These are phyloP conservation scores for Lentinula novae-zelandiae DNA, from an alignment of 1,284 basidiomycete genomes.

Conservation along the genomic window DNA sequence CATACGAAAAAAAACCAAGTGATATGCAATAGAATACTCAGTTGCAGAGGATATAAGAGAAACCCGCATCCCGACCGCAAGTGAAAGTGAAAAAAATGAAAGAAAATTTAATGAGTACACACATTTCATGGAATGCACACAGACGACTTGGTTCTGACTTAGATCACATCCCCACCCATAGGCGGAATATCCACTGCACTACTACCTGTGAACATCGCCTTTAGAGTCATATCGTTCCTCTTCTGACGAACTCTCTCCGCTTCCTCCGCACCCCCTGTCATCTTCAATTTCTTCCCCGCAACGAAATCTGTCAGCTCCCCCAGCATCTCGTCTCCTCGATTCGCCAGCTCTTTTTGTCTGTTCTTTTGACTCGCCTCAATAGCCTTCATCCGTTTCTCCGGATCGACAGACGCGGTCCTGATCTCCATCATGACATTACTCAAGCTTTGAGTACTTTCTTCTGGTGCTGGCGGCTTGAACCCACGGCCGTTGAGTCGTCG, in stretches of 20 bases:
- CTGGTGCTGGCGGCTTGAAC: constrained; percentile 56
- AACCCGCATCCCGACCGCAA: neutral
- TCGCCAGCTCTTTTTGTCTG: constrained; percentile 71
- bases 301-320: constrained; percentile 84
- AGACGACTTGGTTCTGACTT: neutral
- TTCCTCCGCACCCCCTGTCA: constrained; percentile 95
- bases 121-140: neutral
- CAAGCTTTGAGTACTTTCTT: constrained; percentile 61
- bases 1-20: neutral
- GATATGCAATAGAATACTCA: neutral
- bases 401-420: constrained; percentile 76
- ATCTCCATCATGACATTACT: constrained; percentile 86
- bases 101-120: neutral
- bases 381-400: constrained; percentile 80
- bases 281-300: constrained; percentile 77
- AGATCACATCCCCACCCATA: constrained; percentile 1
- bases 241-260: constrained; percentile 81
- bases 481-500: constrained; percentile 33
- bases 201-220: constrained; percentile 74
- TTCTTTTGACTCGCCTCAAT: constrained; percentile 84
- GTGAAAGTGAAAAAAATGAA: neutral
- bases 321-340: constrained; percentile 75
- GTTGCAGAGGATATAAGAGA: neutral
- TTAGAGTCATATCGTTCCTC: constrained; percentile 79
- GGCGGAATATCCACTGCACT: constrained; percentile 6